Base-by-base conservation (phyloP, 495 filamentous ascomycete species). In the Aspergillus nanangensis region DNA sequence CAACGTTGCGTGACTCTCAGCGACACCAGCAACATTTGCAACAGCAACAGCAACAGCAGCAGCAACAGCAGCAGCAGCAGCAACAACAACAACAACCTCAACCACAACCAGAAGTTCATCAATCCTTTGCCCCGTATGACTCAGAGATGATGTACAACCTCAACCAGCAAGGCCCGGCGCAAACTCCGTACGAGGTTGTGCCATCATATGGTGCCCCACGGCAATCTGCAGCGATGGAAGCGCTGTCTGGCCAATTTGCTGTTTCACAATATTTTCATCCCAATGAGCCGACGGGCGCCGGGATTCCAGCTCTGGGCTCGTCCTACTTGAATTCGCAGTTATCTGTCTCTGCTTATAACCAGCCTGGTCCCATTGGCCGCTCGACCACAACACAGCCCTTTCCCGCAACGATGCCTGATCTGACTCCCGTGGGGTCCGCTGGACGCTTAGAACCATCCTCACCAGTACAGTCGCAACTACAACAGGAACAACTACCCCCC, bases 121-220 rank as follows among this genome's bases (percentile, higher is more conserved):
- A 52, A 44, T 44, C 60, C 25, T 79, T 78, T 47, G 57, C 71
- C 23, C 69, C 74, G 34, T 86, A 86, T 52, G 72, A 75, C 37
- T 70, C 82, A 45, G 77, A 79, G 41, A 79, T 93, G 65, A 82
- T 93, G 70, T 95, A 95, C 71, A 83, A 82, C 69, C 81, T 91
- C 46, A 72, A 77, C 64, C 83, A 86, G 68, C 76, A 83, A 55
- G 72, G 74, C 55, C 69, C 83, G 55, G 71, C 81, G 63, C 80
- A 74, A 58, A 73, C 76, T 48, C 78, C 83, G 50, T 95, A 95
- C 71, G 86, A 90, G 65, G 72, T 83, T 52, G 80, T 82, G 66
- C 79, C 87, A 70, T 86, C 85, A 65, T 95, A 90, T 69, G 25
- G 25, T 11, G 72, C 56, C 50, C 73, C 82, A 59, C 86, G 88